Base-by-base conservation (phyloP, 768 basidiomycete genomes). In the Auricularia auricula-judae region DNA sequence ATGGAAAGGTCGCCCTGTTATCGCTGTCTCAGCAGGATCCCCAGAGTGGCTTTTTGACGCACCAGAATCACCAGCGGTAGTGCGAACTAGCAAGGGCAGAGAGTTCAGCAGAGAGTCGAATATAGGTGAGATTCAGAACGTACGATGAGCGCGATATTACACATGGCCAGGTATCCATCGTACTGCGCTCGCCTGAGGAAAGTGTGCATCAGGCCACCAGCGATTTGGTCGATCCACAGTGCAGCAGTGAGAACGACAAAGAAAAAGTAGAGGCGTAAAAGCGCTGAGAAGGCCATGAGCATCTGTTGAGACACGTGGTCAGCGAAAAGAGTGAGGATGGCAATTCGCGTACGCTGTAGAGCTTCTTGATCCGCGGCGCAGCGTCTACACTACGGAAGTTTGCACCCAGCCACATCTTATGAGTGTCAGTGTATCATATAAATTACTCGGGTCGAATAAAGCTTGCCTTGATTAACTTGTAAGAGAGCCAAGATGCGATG, bases 331-430 rank as follows among this genome's bases (percentile, higher is more conserved):
- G 23, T 33, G 44, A 8, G 36, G 62, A 3, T 53, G 36, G 18
- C 18, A 62, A 65, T 3, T 35, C 5, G 47, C 29, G 16, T 64
- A 81, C 84, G 75, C 77, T 82, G 72, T 84, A 82, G 34, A 83
- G 71, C 23, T 76, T 73, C 66, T 77, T 76, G 23, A 85, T 75
- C 58, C 68, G 68, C 1, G 75, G 68, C 11, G 80, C 76, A n/a
- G 81, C 78, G 21, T 82, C 83, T 47, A 84, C 80, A 4, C 79
- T 78, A 60, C 76, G 76, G 69, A 84, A 81, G 1, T 51, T 51
- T 5, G 47, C 14, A 5, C 14, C 21, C 4, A 51, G 47, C 47
- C 47, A 51, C 47, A 51, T 51, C 47, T 51, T 18, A 21, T 29
- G 47, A 51, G 79, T 76, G 3, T 69, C 75, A 18, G 76, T 72